These are phyloP conservation scores for Colletotrichum musae DNA, from an alignment of 2,329 filamentous ascomycete species.

Conservation along the genomic window DNA sequence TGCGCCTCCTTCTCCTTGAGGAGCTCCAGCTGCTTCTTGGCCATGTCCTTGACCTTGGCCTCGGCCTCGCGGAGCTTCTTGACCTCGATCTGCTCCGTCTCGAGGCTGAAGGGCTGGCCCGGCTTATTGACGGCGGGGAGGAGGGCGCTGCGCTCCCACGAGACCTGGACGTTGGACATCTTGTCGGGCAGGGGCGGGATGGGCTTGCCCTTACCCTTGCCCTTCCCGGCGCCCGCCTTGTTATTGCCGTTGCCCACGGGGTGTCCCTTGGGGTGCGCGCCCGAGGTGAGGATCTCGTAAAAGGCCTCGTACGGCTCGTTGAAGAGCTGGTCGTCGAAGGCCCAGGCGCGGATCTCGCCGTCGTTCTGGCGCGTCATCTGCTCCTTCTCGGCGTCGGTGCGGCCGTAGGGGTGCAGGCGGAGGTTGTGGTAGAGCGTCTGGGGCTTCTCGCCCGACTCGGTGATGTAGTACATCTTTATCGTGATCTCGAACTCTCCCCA, in stretches of 20 bases:
- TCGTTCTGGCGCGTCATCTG: slow-evolving; percentile 67
- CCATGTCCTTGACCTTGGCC: slow-evolving; percentile 73
- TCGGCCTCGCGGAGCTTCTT: slow-evolving; percentile 75
- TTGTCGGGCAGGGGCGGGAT: slow-evolving; percentile 48
- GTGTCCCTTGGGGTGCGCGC: slow-evolving; percentile 69
- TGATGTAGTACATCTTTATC: slow-evolving; percentile 93
- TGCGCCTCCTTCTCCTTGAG: slow-evolving; percentile 76
- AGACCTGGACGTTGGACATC: slow-evolving; percentile 47
- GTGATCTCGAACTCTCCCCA: slow-evolving; percentile 99
- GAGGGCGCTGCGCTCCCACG: slow-evolving; percentile 79
- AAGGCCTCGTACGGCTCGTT: slow-evolving; percentile 96
- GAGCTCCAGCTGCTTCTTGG: slow-evolving; percentile 70
- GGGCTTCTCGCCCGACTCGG: slow-evolving; percentile 91
- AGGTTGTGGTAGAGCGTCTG: slow-evolving; percentile 96
- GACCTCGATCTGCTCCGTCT: slow-evolving; percentile 76
- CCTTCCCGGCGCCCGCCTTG: slow-evolving; percentile 55
- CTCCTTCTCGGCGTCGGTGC: slow-evolving; percentile 81
- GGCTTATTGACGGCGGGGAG: slow-evolving; percentile 78
- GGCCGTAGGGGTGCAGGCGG: slow-evolving; percentile 90
- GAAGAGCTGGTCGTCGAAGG: slow-evolving; percentile 95
- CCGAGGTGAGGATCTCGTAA: slow-evolving; percentile 86
- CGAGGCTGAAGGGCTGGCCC: slow-evolving; percentile 80
- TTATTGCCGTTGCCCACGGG: slow-evolving; percentile 43
- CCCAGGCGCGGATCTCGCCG: slow-evolving; percentile 81
- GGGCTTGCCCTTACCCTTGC: slow-evolving; percentile 68